A percentile compares a stretch with the other conserved stretches of the same genome.
Evolutionary conservation across 2,329 filamentous ascomycete species (phyloP).

Genomic region (Dothideomycetes sp.): DNA sequence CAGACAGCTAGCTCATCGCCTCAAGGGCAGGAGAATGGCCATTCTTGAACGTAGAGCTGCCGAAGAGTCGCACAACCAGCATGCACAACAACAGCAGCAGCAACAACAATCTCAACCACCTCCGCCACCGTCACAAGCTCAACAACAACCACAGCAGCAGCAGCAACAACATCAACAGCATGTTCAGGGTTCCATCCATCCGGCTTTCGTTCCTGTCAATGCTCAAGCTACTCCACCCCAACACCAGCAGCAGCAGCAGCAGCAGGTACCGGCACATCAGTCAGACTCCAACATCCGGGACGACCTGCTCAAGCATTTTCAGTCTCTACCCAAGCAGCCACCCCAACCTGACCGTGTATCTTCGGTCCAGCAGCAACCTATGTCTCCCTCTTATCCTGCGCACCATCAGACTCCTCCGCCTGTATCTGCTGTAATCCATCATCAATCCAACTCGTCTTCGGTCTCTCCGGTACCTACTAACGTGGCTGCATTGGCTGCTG

Average conservation of each 20-base stretch:
- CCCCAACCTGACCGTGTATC: conserved; percentile 20
- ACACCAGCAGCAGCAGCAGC: background rate
- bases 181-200: conserved; percentile 12
- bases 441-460: background rate
- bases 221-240: conserved; percentile 1
- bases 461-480: conserved; percentile 11
- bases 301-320: conserved; percentile 55
- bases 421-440: background rate
- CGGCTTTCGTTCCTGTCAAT: conserved; percentile 53
- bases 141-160: background rate
- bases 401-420: conserved; percentile 3
- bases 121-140: background rate
- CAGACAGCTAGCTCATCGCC: conserved; percentile 69
- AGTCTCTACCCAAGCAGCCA: conserved; percentile 47
- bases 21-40: conserved; percentile 66
- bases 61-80: conserved; percentile 25
- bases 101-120: background rate
- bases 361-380: conserved; percentile 10
- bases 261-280: background rate
- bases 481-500: conserved; percentile 5
- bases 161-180: conserved; percentile 21
- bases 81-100: conserved; percentile 1
- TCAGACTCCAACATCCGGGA: conserved; percentile 41
- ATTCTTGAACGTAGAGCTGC: conserved; percentile 55
- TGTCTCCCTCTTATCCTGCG: conserved; percentile 2